Base-by-base conservation (phyloP, 257 asterid genomes). In the Petrea volubilis region DNA sequence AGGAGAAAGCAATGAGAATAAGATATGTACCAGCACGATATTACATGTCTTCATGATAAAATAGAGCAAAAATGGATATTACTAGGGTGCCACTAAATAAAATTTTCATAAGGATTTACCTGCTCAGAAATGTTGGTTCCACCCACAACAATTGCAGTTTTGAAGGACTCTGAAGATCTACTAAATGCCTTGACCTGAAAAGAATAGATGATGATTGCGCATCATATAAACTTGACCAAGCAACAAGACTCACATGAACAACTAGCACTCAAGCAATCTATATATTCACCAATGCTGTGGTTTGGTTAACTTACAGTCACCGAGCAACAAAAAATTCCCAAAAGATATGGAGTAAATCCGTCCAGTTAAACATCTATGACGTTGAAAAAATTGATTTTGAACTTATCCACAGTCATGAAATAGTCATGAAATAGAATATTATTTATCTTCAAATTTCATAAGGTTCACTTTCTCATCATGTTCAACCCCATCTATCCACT, bases 161-260 rank as follows among this genome's bases (percentile, higher is more conserved):
- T 90, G 65, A 88, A 88, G 52, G 86, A 83, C 59, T 86, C 90
- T 88, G 88, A 73, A 59, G 96, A 90, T 87, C 69, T 81, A 64
- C 96, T 83, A 81, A 92, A 92, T 73, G 98, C 98, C 84, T 88
- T 92, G 77, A 88, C 98, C 98, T 92, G 79, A 76, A 65, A 81
- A 75, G 43, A 75, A 65, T 67, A 64, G 10, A 65, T 24, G 56
- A 67, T 34, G 46, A 46, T 31, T 34, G 11, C 36, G 12, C 65
- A 51, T 17, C 51, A 40, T 44, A 67, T 20, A 52, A 51, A 53
- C 52, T 9, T 21, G 63, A 52, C 20, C 34, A 15, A 41, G 59
- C 44, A 46, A 68, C 68, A 55, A 51, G 56, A 58, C 52, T 58
- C 24, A 47, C 64, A 66, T 10, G 47, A 34, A 70, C 13, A 53